Evolutionary conservation across 495 filamentous ascomycete genomes (phyloP).

Genomic region (Staphylotrichum tortipilum): DNA sequence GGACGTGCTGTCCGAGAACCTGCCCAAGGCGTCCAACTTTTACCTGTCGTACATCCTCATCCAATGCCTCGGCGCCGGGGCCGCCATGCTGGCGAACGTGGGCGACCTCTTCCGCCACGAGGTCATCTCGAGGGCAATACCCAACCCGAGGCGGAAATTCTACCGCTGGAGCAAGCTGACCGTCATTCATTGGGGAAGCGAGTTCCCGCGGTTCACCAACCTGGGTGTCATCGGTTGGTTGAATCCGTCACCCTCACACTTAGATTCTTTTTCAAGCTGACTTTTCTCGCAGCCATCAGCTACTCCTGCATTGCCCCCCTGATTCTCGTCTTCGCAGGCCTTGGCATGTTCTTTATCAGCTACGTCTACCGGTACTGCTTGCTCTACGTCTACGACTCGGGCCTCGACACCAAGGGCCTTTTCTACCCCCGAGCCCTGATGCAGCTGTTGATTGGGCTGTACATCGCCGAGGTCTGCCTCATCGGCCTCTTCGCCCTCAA

Average conservation of each 20-base stretch:
- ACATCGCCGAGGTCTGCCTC: conserved; percentile 68
- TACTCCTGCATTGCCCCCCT: conserved; percentile 87
- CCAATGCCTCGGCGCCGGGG: conserved; percentile 67
- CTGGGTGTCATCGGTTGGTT: conserved; percentile 60
- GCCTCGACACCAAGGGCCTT: conserved; percentile 76
- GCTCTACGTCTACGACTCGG: conserved; percentile 67
- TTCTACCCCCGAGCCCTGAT: conserved; percentile 71
- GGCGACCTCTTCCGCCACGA: conserved; percentile 46
- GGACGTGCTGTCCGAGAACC: conserved; percentile 57
- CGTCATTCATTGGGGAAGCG: conserved; percentile 61
- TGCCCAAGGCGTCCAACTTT: conserved; percentile 80
- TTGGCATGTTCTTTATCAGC: conserved; percentile 73
- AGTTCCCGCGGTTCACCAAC: conserved; percentile 62
- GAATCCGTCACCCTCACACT: background rate
- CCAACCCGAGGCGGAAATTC: conserved; percentile 70
- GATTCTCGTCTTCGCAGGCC: conserved; percentile 71
- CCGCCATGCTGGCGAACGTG: conserved; percentile 53
- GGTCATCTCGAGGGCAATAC: conserved; percentile 56
- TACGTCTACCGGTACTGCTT: conserved; percentile 81
- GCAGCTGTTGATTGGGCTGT: conserved; percentile 75
- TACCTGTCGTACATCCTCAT: conserved; percentile 85
- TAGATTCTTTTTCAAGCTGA: conserved; percentile 8
- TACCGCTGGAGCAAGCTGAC: conserved; percentile 56
- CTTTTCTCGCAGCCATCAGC: conserved; percentile 47
- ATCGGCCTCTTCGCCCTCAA: conserved; percentile 74